Evolutionary conservation across 495 filamentous ascomycete species (phyloP).

Genomic region (Rusavskia elegans): DNA sequence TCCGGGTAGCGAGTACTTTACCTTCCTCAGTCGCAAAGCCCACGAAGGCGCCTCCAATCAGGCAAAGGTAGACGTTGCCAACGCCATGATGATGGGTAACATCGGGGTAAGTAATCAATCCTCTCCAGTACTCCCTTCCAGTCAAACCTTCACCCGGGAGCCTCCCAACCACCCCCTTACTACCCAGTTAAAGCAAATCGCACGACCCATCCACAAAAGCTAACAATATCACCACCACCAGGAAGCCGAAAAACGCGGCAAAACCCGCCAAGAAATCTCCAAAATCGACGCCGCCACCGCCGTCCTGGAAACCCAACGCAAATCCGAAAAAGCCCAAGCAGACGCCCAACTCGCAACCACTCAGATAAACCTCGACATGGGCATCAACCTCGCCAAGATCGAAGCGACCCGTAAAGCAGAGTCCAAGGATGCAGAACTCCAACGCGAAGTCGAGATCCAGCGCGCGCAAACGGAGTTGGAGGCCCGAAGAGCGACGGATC

Average conservation of each 20-base stretch:
- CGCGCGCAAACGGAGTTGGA: conserved; percentile 66
- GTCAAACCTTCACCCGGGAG: too few species aligned
- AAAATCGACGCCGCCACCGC: conserved; percentile 72
- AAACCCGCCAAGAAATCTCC: conserved; percentile 63
- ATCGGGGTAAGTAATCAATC: conserved; percentile 31
- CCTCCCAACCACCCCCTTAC: too few species aligned
- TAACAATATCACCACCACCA: neutral
- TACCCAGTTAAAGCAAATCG: too few species aligned
- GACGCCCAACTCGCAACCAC: conserved; percentile 55
- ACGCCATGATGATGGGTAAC: conserved; percentile 61
- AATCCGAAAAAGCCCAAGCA: conserved; percentile 60
- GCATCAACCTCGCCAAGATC: conserved; percentile 58
- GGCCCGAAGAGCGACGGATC: conserved; percentile 55
- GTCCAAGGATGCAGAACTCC: conserved; percentile 56
- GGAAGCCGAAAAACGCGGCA: conserved; percentile 59
- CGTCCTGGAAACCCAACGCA: conserved; percentile 67
- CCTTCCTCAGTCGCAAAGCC: conserved; percentile 60
- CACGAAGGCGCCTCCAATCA: conserved; percentile 74
- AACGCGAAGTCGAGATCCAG: conserved; percentile 57
- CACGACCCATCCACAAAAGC: too few species aligned
- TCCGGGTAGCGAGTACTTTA: conserved; percentile 61
- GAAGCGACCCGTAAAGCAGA: conserved; percentile 53
- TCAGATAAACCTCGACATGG: conserved; percentile 52
- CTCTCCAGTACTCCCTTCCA: too few species aligned
- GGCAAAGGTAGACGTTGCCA: conserved; percentile 61